A percentile compares a stretch with the other conserved stretches of the same genome.
Evolutionary conservation across 2,329 filamentous ascomycete genomes (phyloP).

Genomic region (Parastagonospora nodorum): DNA sequence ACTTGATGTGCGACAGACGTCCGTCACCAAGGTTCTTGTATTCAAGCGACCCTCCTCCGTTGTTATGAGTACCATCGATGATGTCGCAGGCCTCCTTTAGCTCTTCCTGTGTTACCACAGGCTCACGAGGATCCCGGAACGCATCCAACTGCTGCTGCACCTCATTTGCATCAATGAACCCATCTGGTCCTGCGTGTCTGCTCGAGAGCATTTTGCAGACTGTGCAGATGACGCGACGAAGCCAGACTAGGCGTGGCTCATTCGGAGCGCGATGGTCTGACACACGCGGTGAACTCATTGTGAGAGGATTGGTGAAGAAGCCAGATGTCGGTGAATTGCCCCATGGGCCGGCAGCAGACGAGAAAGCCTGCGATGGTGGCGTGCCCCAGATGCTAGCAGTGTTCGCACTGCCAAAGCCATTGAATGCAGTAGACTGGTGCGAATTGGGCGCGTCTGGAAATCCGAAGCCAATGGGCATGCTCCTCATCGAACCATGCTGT

Average conservation of each 20-base stretch:
- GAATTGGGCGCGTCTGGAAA: slow-evolving; percentile 42
- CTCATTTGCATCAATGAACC: slow-evolving; percentile 71
- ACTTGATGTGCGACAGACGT: slow-evolving; percentile 49
- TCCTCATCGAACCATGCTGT: slow-evolving; percentile 35
- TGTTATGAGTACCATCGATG: slow-evolving; percentile 75
- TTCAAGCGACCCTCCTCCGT: slow-evolving; percentile 89
- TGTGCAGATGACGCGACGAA: slow-evolving; percentile 68
- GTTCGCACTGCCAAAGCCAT: slow-evolving; percentile 35
- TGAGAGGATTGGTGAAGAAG: slow-evolving; percentile 41
- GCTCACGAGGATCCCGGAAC: slow-evolving; percentile 64
- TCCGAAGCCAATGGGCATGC: slow-evolving; percentile 37
- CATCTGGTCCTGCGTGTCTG: slow-evolving; percentile 56
- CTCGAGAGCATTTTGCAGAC: slow-evolving; percentile 71
- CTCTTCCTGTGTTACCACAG: slow-evolving; percentile 65
- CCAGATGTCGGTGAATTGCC: slow-evolving; percentile 45
- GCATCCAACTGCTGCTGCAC: slow-evolving; percentile 69
- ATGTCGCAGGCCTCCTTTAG: slow-evolving; percentile 87
- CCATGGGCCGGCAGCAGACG: slow-evolving; percentile 47
- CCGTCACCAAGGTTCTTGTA: slow-evolving; percentile 60
- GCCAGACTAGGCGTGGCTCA: slow-evolving; percentile 37
- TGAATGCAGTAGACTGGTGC: slow-evolving; percentile 39
- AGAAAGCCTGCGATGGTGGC: slow-evolving; percentile 46
- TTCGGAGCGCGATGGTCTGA: slow-evolving; percentile 30
- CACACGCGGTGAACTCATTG: slow-evolving; percentile 28
- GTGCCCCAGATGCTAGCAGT: slow-evolving; percentile 49